Conservation (phyloP, 495 filamentous ascomycete genomes). For the Emericellopsis terricola region DNA sequence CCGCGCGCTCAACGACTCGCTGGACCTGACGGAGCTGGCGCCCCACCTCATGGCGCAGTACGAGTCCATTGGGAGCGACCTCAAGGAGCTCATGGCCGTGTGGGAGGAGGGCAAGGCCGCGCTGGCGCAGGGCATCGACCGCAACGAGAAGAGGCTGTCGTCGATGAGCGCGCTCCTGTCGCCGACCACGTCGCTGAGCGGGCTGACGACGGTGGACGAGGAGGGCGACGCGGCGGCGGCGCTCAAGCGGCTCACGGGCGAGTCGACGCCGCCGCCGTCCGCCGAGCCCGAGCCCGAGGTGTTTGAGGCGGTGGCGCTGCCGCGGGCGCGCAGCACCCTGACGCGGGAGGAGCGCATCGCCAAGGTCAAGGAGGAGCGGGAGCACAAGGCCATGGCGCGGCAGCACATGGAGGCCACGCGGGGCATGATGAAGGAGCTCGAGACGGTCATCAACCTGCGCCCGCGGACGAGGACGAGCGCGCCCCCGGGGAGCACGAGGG, state of each 20-base stretch:
- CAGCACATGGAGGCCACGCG: constrained; percentile 64
- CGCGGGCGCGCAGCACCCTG: constrained; percentile 48
- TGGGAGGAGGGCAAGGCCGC: constrained; percentile 79
- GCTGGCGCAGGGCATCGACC: constrained; percentile 54
- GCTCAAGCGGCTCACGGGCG: constrained; percentile 57
- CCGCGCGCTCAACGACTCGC: constrained; percentile 50
- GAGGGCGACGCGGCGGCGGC: constrained; percentile 48
- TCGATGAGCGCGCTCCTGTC: constrained; percentile 54
- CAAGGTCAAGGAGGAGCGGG: constrained; percentile 78
- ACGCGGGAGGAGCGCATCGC: constrained; percentile 76
- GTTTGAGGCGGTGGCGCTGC: constrained; percentile 76
- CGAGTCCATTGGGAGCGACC: constrained; percentile 80
- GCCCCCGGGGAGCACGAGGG: constrained; percentile 4
- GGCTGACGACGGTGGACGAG: constrained; percentile 70
- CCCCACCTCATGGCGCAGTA: constrained; percentile 70
- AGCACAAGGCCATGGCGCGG: constrained; percentile 41
- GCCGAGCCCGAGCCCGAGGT: constrained; percentile 42
- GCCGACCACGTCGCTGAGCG: constrained; percentile 63
- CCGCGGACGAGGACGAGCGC: constrained; percentile 27
- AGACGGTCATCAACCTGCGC: constrained; percentile 68
- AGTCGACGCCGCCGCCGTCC: constrained; percentile 20
- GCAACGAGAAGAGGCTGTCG: constrained; percentile 49
- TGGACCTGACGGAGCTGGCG: constrained; percentile 56
- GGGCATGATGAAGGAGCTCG: constrained; percentile 79
- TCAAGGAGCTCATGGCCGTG: constrained; percentile 65